Percentiles rank a stretch among this genome's conserved stretches.
These are phyloP conservation scores for Gastrolobium villosum DNA, from an alignment of 306 rosid genomes.

Conservation along the genomic window DNA sequence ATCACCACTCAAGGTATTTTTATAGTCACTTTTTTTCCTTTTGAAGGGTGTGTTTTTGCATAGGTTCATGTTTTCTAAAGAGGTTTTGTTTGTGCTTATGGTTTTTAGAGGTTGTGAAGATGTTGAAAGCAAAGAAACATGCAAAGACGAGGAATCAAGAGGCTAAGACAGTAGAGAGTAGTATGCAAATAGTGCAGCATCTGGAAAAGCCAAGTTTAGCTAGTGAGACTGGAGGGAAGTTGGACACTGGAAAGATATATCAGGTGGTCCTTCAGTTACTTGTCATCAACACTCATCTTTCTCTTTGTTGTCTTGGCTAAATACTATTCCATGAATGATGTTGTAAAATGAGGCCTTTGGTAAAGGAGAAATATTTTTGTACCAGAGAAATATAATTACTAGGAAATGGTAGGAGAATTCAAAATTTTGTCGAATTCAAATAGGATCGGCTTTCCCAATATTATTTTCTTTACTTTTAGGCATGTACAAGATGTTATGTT, in stretches of 20 bases:
- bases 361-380: no score
- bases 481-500: no score
- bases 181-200: slow-evolving; percentile 43
- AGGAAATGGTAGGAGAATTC: no score
- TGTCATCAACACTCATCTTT: slow-evolving; percentile 10
- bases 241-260: slow-evolving; percentile 47
- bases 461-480: no score
- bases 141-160: slow-evolving; percentile 74
- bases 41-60: neutral
- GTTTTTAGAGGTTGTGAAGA: slow-evolving; percentile 81
- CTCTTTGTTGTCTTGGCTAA: neutral
- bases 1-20: slow-evolving; percentile 79
- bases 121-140: slow-evolving; percentile 76
- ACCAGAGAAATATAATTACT: no score
- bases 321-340: slow-evolving; percentile 3
- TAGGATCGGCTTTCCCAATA: no score
- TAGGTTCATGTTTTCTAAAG: slow-evolving; percentile 7
- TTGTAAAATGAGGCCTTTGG: no score
- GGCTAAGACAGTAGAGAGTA: slow-evolving; percentile 52
- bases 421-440: no score
- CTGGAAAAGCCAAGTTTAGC: slow-evolving; percentile 48
- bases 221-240: slow-evolving; percentile 52
- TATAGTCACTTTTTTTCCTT: neutral
- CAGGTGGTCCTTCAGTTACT: slow-evolving; percentile 58
- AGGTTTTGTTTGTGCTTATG: slow-evolving; percentile 24